Base-by-base conservation (phyloP, 495 filamentous ascomycete species). In the Parathielavia appendiculata region DNA sequence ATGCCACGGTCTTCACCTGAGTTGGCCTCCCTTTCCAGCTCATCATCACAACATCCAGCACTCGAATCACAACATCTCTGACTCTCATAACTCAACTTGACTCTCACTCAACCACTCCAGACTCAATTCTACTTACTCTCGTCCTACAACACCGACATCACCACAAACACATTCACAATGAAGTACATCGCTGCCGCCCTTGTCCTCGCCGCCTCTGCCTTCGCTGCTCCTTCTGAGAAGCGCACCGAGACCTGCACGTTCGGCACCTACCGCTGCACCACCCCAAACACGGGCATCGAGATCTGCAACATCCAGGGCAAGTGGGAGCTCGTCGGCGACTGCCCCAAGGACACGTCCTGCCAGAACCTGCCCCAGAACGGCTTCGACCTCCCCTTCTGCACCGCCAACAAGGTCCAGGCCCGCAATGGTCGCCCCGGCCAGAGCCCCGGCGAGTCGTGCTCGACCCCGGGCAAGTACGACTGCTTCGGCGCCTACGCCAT, bases 221-320 rank as follows among this genome's bases (percentile, higher is more conserved):
- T 61, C 35, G 63, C 60, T 32, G 52, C 57, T 17, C 60, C 60
- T 30, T 35, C 55, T 19, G 45, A 51, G 23, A 50, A 20, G 17
- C 54, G 45, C 51, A 19, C 19, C 54, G 41, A 56, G 13, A 51
- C 54, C 17, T 66, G 64, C 61, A 59, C n/a, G 3, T 64, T 66
- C 45, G 64, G 64, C 61, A 64, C 51, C 47, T 66, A 66, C 58
- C 58, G 61, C 47, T 66, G 64, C 61, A 61, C 61, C 20, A 59
- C 2, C 35, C 58, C 58, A 51, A 61, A 63, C 58, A 63, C 57
- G 5, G 64, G 64, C 53, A 66, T 66, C 39, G 61, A 66, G 51
- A 61, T 66, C 52, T 66, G 64, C 64, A 39, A 63, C 56, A 17
- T 66, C 41, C 1, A 16, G 3, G 46, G 41, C 58, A n/a, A 57